Base-by-base conservation (phyloP, 768 basidiomycete species). In the Podaxis mareebaensis region DNA sequence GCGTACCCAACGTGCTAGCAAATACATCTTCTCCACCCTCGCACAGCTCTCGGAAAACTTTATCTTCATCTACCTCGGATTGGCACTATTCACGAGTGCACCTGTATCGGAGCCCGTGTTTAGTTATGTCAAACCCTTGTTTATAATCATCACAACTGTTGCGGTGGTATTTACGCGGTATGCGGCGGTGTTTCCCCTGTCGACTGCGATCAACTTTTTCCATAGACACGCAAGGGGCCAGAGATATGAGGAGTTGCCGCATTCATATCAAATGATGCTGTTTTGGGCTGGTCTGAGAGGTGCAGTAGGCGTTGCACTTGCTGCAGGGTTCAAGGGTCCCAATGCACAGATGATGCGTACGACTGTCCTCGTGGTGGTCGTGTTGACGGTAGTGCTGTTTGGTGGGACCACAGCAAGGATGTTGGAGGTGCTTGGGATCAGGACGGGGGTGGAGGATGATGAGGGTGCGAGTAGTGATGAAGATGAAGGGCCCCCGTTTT, bases 231-330 rank as follows among this genome's bases (percentile, higher is more conserved):
- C 85, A 2, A 86, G 93, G 1, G 95, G 95, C 1, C 92, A 95
- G 70, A 85, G 95, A 46, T 78, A 83, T 24, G 96, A 97, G 67
- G 96, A 98, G 68, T 79, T 99, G 4, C 96, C 97, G 0, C 96
- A 99, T 74, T 95, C 95, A 11, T 98, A 99, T 71, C 96, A 98
- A 70, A 96, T 99, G 93, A 97, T 99, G 95, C 78, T 99, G 15
- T 99, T 99, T 77, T 99, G 96, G 97, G 96, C 96, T 1, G 96
- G 96, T 4, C 78, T 99, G 59, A 83, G 97, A 30, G 97, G 97
- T 39, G 97, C 97, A 0, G 97, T 99, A 48, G 97, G 97, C 42
- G 97, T 99, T 22, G 97, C 97, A 3, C 85, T 99, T 33, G 97
- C 97, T 1, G 92, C 95, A 1, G 96, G 96, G 2, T 96, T 99